Percentiles rank a stretch among this genome's conserved stretches.
phyloP scores from a whole-genome alignment of 2,329 filamentous ascomycete genomes.

The Allantophomopsis cytisporea region DNA sequence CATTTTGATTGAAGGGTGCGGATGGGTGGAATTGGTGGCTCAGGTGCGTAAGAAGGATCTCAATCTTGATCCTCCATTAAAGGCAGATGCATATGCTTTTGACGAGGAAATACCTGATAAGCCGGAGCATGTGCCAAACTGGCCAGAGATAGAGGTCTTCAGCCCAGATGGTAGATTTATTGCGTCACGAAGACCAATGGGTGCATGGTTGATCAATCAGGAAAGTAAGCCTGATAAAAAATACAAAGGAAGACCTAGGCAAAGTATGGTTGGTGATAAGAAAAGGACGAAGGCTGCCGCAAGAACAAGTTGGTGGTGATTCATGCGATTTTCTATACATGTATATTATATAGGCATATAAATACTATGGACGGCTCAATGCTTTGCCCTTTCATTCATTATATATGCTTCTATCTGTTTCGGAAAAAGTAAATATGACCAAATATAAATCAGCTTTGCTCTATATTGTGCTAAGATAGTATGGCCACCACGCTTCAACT shows the following conservation, averaged over 20 bases:
- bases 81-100: conserved; percentile 7
- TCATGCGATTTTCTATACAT: no score
- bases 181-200: conserved; percentile 51
- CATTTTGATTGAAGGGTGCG: conserved; percentile 80
- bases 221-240: conserved; percentile 39
- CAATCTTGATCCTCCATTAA: conserved; percentile 14
- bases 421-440: no score
- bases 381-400: no score
- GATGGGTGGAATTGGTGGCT: conserved; percentile 80
- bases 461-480: no score
- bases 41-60: conserved; percentile 57
- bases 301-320: no score
- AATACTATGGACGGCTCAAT: no score
- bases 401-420: no score
- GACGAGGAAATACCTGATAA: conserved; percentile 5
- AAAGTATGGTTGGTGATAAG: conserved; percentile 54
- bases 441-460: no score
- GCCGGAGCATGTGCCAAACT: conserved; percentile 20
- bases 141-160: conserved; percentile 73
- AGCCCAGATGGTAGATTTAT: conserved; percentile 76
- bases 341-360: no score
- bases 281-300: conserved; percentile 29
- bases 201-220: conserved; percentile 48
- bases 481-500: no score
- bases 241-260: conserved; percentile 43